phyloP scores from a whole-genome alignment of 225 moss, liverwort and hornwort genomes.

The Pleurozium schreberi region DNA sequence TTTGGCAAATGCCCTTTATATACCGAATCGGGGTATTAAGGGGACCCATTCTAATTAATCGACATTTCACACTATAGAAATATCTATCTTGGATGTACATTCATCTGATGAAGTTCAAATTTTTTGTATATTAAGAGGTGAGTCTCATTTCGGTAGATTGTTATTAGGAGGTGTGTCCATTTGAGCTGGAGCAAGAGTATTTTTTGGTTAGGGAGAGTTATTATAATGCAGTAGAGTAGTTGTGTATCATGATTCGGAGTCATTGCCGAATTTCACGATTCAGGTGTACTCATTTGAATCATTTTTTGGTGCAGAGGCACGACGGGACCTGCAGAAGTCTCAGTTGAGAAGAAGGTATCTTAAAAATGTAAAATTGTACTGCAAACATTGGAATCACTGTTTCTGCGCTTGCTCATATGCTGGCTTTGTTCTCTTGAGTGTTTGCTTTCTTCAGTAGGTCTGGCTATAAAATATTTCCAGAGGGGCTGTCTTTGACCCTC shows the following conservation, averaged over 20 bases:
- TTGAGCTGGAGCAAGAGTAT: neutral
- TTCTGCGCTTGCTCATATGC: neutral
- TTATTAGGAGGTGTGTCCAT: neutral
- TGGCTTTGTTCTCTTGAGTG: neutral
- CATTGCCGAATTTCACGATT: neutral
- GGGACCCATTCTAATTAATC: too few species aligned
- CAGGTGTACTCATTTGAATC: neutral
- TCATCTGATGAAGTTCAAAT: neutral
- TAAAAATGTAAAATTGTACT: neutral
- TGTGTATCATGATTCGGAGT: neutral
- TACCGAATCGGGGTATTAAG: too few species aligned
- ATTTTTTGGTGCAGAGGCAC: constrained; percentile 10
- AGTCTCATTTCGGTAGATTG: neutral
- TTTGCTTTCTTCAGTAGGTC: neutral
- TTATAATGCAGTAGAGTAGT: neutral
- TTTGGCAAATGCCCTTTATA: too few species aligned
- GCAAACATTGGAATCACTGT: neutral
- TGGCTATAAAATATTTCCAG: neutral
- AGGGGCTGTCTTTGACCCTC: neutral
- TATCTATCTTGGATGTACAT: too few species aligned
- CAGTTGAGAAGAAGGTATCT: constrained; percentile 40
- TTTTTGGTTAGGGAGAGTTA: neutral
- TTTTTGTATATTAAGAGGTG: neutral
- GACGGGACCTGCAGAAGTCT: constrained; percentile 41
- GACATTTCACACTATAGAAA: too few species aligned